Evolutionary conservation across 2,329 filamentous ascomycete genomes (phyloP).

Genomic region (Decorospora gaudefroyi): DNA sequence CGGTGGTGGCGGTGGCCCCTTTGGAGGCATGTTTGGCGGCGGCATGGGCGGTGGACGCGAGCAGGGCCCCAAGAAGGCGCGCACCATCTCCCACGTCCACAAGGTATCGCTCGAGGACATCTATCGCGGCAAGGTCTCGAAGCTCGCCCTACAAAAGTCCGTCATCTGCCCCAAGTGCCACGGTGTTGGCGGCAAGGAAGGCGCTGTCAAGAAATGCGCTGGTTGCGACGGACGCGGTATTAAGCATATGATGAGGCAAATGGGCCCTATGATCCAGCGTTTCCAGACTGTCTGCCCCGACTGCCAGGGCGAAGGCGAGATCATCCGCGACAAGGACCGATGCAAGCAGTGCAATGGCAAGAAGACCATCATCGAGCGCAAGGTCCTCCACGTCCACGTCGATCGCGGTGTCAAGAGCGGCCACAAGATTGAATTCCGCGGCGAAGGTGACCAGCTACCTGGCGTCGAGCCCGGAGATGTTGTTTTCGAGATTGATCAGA

Average conservation of each 20-base stretch:
- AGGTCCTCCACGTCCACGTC: conserved; percentile 97
- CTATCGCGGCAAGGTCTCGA: conserved; percentile 96
- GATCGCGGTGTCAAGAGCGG: conserved; percentile 92
- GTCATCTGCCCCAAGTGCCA: conserved; percentile 96
- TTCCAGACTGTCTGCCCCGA: conserved; percentile 99
- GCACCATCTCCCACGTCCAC: conserved; percentile 97
- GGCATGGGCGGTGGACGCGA: conserved; percentile 70
- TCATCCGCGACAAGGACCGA: conserved; percentile 93
- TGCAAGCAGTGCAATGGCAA: conserved; percentile 97
- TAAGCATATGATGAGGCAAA: conserved; percentile 99
- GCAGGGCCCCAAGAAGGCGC: conserved; percentile 83
- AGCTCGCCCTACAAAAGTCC: conserved; percentile 94
- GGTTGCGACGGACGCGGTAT: conserved; percentile 94
- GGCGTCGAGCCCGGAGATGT: conserved; percentile 94
- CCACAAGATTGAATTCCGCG: conserved; percentile 95
- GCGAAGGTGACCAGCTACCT: conserved; percentile 94
- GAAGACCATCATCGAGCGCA: conserved; percentile 97
- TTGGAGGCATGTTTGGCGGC: conserved; percentile 64
- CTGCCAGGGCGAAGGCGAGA: conserved; percentile 96
- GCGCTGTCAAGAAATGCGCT: conserved; percentile 89
- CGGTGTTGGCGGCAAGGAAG: conserved; percentile 93
- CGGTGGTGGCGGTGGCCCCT: conserved; percentile 68
- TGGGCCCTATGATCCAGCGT: conserved; percentile 99
- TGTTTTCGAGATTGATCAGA: conserved; percentile 98
- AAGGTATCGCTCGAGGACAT: conserved; percentile 98